Base-by-base conservation (phyloP, 495 filamentous ascomycete genomes). In the Echria macrotheca region DNA sequence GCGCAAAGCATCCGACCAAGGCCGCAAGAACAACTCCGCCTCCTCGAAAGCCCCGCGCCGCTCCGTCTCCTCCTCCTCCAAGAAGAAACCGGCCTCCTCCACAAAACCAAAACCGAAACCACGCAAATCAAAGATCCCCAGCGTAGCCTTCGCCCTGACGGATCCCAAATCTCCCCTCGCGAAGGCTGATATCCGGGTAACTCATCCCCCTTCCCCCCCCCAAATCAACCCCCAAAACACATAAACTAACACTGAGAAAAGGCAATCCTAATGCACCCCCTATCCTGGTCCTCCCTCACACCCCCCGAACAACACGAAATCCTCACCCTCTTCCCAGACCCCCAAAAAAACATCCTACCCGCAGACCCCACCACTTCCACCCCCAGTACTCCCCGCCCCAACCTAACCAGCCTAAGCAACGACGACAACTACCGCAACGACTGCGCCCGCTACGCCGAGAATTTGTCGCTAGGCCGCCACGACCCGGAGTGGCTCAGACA, bases 401-500 rank as follows among this genome's bases (percentile, higher is more conserved):
- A 75, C 38, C 24, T 64, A 1, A 50, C 47, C 7, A 55, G 59
- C 0, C 68, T 76, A 0, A 55, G 49, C 9, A 75, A 68, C 47
- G 66, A 72, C 50, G 58, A 74, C 58, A 65, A 66, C 33, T 76
- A 74, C 51, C 60, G 73, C 22, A 38, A 72, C 19, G 72, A 76
- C 50, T 65, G 65, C 21, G 61, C 60, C 2, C 63, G 61, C 6
- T 74, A 72, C 49, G 51, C 53, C 14, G 64, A 81, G 14, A 78
- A 87, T 55, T 70, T 91, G 2, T 54, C 66, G 23, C 63, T 72
- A 23, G 87, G 87, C 26, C 74, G 71, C 14, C 79, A 84, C 53
- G 78, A 81, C 52, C 74, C 78, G 0, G 73, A 76, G 52, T 93
- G 87, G 87, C 70, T 83, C 42, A 63, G 55, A 8, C 69, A 84